Conservation (phyloP, 768 basidiomycete genomes). For the Suillus plorans region DNA sequence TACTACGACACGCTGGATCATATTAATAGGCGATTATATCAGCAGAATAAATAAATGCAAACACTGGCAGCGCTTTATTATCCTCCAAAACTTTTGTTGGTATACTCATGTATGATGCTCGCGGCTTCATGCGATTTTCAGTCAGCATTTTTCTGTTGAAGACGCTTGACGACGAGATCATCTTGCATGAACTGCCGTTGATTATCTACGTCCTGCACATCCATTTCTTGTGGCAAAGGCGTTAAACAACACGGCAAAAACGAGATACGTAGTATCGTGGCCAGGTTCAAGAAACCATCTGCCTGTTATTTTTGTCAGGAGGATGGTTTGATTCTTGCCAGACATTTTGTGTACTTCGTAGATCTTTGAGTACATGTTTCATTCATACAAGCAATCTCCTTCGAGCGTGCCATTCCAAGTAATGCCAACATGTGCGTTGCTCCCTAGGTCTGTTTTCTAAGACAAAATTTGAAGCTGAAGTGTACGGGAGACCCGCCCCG, state of each 20-base stretch:
- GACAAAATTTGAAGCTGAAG: not conserved
- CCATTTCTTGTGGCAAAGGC: slow-evolving; percentile 44
- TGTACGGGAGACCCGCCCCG: not conserved
- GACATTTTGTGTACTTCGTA: slow-evolving; percentile 13
- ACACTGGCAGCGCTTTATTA: not conserved
- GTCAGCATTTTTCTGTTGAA: not conserved
- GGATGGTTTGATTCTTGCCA: slow-evolving; percentile 30
- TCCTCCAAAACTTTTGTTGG: not conserved
- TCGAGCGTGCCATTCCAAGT: not conserved
- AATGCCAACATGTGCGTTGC: not conserved
- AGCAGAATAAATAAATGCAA: slow-evolving; percentile 2
- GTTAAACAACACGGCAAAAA: slow-evolving; percentile 74
- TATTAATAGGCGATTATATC: slow-evolving; percentile 1
- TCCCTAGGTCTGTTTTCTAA: not conserved
- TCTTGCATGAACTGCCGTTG: slow-evolving; percentile 37
- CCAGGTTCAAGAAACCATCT: slow-evolving; percentile 50
- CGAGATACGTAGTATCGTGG: slow-evolving; percentile 25
- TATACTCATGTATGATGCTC: not conserved
- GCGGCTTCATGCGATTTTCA: not conserved
- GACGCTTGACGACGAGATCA: not conserved
- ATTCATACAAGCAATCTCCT: not conserved
- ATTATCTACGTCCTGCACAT: slow-evolving; percentile 63
- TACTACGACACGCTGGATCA: not conserved
- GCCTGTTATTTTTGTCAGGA: slow-evolving; percentile 43
- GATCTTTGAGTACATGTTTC: not conserved